phyloP scores from a whole-genome alignment of 2,329 filamentous ascomycete genomes.

The Ophiocordyceps unilateralis region DNA sequence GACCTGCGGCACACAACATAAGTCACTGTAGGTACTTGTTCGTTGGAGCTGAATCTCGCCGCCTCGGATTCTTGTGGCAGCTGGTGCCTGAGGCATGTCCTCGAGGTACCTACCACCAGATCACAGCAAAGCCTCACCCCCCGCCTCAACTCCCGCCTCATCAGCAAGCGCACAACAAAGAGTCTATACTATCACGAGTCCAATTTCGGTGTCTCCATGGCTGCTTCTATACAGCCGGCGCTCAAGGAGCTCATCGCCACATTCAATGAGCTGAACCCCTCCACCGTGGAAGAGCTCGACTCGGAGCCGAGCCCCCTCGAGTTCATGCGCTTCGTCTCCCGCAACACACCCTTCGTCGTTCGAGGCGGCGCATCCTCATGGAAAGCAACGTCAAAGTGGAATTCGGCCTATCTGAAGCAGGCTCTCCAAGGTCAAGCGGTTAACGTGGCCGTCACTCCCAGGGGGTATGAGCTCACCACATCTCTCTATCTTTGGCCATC shows the following conservation, averaged over 20 bases:
- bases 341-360: conserved; percentile 60
- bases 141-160: no score
- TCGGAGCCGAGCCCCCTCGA: conserved; percentile 57
- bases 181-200: no score
- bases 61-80: no score
- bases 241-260: conserved; percentile 37
- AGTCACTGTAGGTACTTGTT: no score
- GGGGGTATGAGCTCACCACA: conserved; percentile 25
- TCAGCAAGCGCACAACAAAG: no score
- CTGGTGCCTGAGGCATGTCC: no score
- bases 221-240: conserved; percentile 5
- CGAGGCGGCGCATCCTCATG: conserved; percentile 44
- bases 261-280: conserved; percentile 58
- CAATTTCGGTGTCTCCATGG: not conserved
- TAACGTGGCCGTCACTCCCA: conserved; percentile 63
- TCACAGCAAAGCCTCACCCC: no score
- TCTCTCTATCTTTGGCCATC: not conserved
- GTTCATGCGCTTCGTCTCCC: conserved; percentile 61
- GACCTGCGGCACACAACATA: no score
- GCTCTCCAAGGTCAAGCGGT: conserved; percentile 39
- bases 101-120: no score
- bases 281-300: conserved; percentile 39
- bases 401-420: conserved; percentile 36
- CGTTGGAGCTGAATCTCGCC: no score
- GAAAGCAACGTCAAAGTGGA: conserved; percentile 47